These are phyloP conservation scores for Mycena galopus DNA, from an alignment of 768 basidiomycete genomes.

Conservation along the genomic window DNA sequence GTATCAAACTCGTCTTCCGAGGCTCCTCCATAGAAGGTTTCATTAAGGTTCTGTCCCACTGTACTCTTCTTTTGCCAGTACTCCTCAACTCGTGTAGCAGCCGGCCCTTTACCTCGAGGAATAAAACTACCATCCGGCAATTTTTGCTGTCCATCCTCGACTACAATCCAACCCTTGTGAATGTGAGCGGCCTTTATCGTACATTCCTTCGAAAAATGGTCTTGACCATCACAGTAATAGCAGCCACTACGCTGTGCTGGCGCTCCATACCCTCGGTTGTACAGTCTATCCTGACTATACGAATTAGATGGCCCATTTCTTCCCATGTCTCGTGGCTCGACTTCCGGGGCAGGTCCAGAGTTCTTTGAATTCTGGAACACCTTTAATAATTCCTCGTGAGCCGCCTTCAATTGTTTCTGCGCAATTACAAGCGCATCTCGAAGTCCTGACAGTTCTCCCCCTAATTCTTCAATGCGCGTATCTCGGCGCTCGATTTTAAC, in stretches of 20 bases:
- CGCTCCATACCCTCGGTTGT: background rate
- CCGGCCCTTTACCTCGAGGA: slow-evolving; percentile 1
- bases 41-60: background rate
- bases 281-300: background rate
- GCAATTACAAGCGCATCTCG: background rate
- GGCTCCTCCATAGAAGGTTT: background rate
- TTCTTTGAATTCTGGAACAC: background rate
- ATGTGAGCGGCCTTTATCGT: background rate
- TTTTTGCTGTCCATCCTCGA: slow-evolving; percentile 2
- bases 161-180: slow-evolving; percentile 5
- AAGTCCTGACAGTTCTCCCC: background rate
- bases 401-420: background rate
- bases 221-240: slow-evolving; percentile 10
- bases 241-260: background rate
- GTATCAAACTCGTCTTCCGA: background rate
- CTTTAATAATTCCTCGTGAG: background rate
- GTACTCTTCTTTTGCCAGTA: slow-evolving; percentile 1
- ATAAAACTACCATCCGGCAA: slow-evolving; percentile 6
- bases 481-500: slow-evolving; percentile 8
- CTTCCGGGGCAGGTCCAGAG: background rate
- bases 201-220: slow-evolving; percentile 20
- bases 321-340: background rate
- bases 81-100: background rate
- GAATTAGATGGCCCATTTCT: background rate
- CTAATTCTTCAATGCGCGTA: background rate